phyloP scores from a whole-genome alignment of 2,329 filamentous ascomycete genomes.

The Arthrinium puccinioides region DNA sequence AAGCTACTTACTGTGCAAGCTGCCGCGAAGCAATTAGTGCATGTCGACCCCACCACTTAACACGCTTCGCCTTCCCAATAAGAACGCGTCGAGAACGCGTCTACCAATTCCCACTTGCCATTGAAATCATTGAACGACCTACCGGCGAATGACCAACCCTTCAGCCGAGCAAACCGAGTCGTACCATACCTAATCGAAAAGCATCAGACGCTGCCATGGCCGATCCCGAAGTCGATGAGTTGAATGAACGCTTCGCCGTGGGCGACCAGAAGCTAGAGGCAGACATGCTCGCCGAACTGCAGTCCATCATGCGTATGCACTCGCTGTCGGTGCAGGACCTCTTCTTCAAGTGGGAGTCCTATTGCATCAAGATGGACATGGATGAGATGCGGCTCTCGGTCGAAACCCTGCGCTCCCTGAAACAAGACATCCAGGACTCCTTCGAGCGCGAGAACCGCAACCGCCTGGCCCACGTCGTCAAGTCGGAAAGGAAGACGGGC shows the following conservation, averaged over 20 bases:
- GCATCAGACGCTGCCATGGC: too few species aligned
- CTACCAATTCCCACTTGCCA: too few species aligned
- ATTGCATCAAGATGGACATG: slow-evolving; percentile 87
- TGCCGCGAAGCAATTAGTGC: too few species aligned
- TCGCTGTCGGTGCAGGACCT: slow-evolving; percentile 76
- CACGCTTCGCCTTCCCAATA: too few species aligned
- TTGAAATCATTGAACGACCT: too few species aligned
- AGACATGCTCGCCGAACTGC: slow-evolving; percentile 74
- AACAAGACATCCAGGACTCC: slow-evolving; percentile 77
- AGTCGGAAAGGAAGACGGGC: slow-evolving; percentile 53
- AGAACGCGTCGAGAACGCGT: too few species aligned
- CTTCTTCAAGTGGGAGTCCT: slow-evolving; percentile 98
- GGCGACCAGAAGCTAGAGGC: slow-evolving; percentile 55
- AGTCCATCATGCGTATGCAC: slow-evolving; percentile 81
- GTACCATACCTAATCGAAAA: too few species aligned
- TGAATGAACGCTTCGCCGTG: slow-evolving; percentile 47
- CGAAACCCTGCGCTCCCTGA: slow-evolving; percentile 68
- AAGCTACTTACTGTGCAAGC: too few species aligned
- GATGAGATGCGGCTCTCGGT: slow-evolving; percentile 69
- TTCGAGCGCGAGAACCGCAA: slow-evolving; percentile 67
- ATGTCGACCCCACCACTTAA: too few species aligned
- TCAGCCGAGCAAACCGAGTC: too few species aligned
- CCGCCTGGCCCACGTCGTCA: slow-evolving; percentile 51
- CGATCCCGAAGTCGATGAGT: slow-evolving; percentile 29
- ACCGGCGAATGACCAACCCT: too few species aligned